Base-by-base conservation (phyloP, 495 filamentous ascomycete species). In the Cairneyella variabilis region DNA sequence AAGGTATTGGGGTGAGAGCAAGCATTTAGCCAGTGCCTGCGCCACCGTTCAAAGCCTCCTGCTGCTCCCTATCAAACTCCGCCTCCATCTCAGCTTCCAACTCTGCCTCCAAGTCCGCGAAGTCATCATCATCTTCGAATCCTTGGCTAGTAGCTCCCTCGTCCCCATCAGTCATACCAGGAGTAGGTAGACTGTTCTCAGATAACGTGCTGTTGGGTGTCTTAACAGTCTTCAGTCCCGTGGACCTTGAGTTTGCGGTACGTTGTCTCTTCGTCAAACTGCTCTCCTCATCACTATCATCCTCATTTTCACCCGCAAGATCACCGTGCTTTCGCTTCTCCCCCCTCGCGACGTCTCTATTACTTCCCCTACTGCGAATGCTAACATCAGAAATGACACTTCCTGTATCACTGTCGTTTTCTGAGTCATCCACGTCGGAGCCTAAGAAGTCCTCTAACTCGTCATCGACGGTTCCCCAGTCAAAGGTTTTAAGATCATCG, bases 361-460 rank as follows among this genome's bases (percentile, higher is more conserved):
- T 45, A 23, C 41, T 57, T 27, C 8, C n/a, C 20, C 22, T 45
- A 37, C 40, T 51, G 27, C 37, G 43, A 34, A 38, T 45, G 17
- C 52, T 55, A 10, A 44, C 18, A 47, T 55, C 39, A 25, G 32
- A 42, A 4, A 21, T 44, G 2, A 52, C 65, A 61, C 2, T 63
- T 44, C 4, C 56, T 26, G 52, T 55, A 37, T 49, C 54, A 37
- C 54, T 53, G 34, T 64, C 51, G 32, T 53, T 53, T 1, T 70
- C 68, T 2, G 51, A 68, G 20, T 61, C 64, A 12, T 38, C 28
- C 17, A 84, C 81, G 20, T 76, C 80, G 11, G 78, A 71, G 30
- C 65, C 65, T 54, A 93, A 71, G 58, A 93, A 95, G 16, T 91
- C 89, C 37, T 82, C 76, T 4, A 93, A 68, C 62, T 95, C 90